A percentile compares a stretch with the other conserved stretches of the same genome.
Conservation (phyloP, 441 rosid species). For the Adansonia madagascariensis region DNA sequence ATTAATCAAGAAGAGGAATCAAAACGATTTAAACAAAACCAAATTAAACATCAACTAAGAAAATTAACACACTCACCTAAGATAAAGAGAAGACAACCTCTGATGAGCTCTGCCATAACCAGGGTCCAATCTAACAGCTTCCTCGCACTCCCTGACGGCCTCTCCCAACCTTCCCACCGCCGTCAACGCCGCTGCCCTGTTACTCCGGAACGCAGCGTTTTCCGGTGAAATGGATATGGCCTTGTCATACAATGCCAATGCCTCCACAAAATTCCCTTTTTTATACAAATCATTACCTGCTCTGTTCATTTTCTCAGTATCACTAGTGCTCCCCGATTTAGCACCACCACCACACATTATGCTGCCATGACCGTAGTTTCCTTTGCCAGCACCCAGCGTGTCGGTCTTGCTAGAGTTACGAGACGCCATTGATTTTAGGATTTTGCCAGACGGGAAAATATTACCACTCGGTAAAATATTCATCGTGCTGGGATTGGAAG, state of each 20-base stretch:
- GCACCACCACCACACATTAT: slow-evolving; percentile 36
- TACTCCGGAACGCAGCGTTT: slow-evolving; percentile 63
- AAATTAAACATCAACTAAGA: background rate
- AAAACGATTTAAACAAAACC: background rate
- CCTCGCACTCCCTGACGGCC: slow-evolving; percentile 65
- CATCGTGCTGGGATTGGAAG: slow-evolving; percentile 17
- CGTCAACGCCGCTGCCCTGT: slow-evolving; percentile 65
- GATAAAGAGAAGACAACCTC: slow-evolving; percentile 62
- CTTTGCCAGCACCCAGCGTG: slow-evolving; percentile 55
- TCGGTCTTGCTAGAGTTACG: slow-evolving; percentile 44
- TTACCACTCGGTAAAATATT: slow-evolving; percentile 56
- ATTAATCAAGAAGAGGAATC: slow-evolving; percentile 22
- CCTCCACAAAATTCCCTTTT: slow-evolving; percentile 56
- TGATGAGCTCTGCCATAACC: slow-evolving; percentile 58
- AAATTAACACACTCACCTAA: slow-evolving; percentile 43
- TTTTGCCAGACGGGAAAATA: slow-evolving; percentile 73
- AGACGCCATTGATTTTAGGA: slow-evolving; percentile 52
- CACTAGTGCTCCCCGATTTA: slow-evolving; percentile 22
- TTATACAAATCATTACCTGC: slow-evolving; percentile 64
- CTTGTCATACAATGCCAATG: slow-evolving; percentile 54
- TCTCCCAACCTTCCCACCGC: slow-evolving; percentile 55
- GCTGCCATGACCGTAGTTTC: slow-evolving; percentile 73
- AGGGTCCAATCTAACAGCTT: slow-evolving; percentile 57
- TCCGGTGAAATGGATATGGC: slow-evolving; percentile 61
- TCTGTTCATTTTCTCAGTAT: slow-evolving; percentile 60